Evolutionary conservation across 257 asterid genomes (phyloP).

Genomic region (Coffea canephora): DNA sequence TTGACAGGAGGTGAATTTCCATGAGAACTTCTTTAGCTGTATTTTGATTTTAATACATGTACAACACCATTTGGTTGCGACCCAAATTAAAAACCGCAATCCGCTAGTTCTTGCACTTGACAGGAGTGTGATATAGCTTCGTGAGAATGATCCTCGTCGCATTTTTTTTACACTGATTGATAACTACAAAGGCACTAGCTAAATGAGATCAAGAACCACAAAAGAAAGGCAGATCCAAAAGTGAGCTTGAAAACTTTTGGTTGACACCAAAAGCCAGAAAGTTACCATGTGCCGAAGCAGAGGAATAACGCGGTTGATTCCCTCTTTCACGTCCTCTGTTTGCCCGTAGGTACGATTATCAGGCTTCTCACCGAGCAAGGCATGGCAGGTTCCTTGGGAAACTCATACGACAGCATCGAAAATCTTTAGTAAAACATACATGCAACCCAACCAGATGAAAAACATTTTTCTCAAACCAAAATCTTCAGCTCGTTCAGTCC

Average conservation of each 20-base stretch:
- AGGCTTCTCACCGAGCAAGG: conserved; percentile 18
- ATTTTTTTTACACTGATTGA: too few relatives aligned
- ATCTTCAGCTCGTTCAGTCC: conserved; percentile 9
- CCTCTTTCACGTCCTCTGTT: conserved; percentile 31
- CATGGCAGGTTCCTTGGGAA: conserved; percentile 33
- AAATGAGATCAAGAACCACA: too few relatives aligned
- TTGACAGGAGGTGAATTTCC: too few relatives aligned
- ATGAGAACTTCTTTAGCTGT: too few relatives aligned
- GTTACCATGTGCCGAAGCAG: conserved; percentile 43
- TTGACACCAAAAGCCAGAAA: conserved; percentile 22
- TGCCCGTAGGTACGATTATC: conserved; percentile 26
- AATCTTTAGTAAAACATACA: conserved; percentile 24
- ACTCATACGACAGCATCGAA: conserved; percentile 29
- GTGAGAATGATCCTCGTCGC: too few relatives aligned
- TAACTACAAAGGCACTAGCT: too few relatives aligned
- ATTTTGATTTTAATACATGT: too few relatives aligned
- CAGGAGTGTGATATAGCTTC: too few relatives aligned
- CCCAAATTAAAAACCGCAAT: too few relatives aligned
- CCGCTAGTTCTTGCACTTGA: too few relatives aligned
- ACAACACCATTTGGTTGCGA: too few relatives aligned
- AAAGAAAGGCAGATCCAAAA: too few relatives aligned
- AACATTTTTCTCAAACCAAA: conserved; percentile 27
- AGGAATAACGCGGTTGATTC: conserved; percentile 35
- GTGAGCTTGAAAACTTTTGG: conserved; percentile 47
- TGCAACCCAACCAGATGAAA: conserved; percentile 17